phyloP scores from a whole-genome alignment of 371 early-diverging fungal species.

The Rhizopus delemar region DNA sequence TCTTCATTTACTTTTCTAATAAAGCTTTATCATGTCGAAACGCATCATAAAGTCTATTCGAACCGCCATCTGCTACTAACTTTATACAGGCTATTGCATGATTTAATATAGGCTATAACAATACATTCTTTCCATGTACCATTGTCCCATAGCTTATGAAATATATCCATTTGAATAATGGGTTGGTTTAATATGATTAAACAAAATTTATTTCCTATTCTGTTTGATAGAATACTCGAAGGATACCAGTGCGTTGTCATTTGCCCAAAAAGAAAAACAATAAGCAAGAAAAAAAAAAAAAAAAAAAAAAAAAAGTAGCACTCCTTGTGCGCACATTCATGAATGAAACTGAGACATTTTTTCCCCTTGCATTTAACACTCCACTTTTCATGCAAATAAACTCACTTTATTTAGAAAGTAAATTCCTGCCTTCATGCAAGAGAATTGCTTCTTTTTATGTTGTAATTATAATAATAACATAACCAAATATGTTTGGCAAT shows the following conservation, averaged over 20 bases:
- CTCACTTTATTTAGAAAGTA: background rate
- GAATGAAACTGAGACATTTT: too few relatives aligned
- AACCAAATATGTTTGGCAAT: constrained; percentile 51
- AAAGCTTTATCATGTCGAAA: constrained; percentile 45
- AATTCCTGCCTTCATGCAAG: background rate
- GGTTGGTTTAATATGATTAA: constrained; percentile 46
- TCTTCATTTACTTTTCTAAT: too few relatives aligned
- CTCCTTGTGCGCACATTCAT: too few relatives aligned
- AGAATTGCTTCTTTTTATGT: background rate
- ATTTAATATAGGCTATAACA: background rate
- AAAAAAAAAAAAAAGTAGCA: background rate
- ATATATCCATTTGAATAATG: constrained; percentile 26
- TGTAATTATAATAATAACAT: background rate
- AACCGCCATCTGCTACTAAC: constrained; percentile 90
- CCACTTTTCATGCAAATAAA: too few relatives aligned
- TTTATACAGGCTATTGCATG: constrained; percentile 55
- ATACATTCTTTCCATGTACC: constrained; percentile 22
- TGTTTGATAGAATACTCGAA: constrained; percentile 31
- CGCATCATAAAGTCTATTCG: constrained; percentile 80
- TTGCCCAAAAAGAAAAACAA: background rate
- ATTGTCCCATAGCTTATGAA: constrained; percentile 38
- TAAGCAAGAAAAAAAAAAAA: background rate
- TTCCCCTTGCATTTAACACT: too few relatives aligned
- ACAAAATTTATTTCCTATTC: constrained; percentile 29
- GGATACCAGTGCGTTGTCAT: constrained; percentile 36